Evolutionary conservation across 768 basidiomycete genomes (phyloP).

Genomic region (Wakefieldia striispora): DNA sequence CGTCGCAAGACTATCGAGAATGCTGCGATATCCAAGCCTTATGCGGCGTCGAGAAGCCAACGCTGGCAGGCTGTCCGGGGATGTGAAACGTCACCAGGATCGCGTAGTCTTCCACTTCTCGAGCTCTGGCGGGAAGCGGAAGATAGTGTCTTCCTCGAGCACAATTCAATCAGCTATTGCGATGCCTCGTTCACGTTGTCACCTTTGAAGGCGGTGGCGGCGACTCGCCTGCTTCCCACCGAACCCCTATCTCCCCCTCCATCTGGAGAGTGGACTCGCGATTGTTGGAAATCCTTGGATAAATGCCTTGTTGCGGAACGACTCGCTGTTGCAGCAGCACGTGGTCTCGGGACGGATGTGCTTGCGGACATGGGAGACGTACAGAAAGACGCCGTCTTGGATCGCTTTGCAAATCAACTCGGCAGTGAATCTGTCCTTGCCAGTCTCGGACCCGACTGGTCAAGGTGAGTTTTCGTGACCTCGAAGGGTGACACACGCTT

Average conservation of each 20-base stretch:
- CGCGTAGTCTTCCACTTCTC: conserved; percentile 30
- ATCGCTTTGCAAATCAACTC: conserved; percentile 50
- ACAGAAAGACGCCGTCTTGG: conserved; percentile 54
- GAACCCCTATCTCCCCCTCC: conserved; percentile 5
- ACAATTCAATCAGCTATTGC: conserved; percentile 17
- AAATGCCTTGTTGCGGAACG: conserved; percentile 75
- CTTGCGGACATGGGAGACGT: conserved; percentile 56
- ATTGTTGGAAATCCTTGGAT: conserved; percentile 80
- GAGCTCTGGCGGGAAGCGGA: conserved; percentile 31
- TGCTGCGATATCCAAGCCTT: conserved; percentile 31
- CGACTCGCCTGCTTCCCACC: background rate
- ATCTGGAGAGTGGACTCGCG: conserved; percentile 57
- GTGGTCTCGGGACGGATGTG: conserved; percentile 28
- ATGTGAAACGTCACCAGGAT: conserved; percentile 27
- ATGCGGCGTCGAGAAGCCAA: conserved; percentile 6
- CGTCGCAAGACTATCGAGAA: conserved; percentile 36
- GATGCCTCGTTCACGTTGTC: conserved; percentile 17
- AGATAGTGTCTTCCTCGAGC: conserved; percentile 29
- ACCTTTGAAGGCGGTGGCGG: conserved; percentile 10
- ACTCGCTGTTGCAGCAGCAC: conserved; percentile 42
- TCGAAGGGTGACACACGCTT: background rate
- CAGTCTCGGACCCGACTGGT: conserved; percentile 53
- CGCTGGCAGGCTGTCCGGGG: conserved; percentile 12
- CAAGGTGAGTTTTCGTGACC: conserved; percentile 42
- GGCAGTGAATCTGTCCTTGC: conserved; percentile 44